A percentile compares a stretch with the other conserved stretches of the same genome.
These are phyloP conservation scores for Leishmania guyanensis DNA, from an alignment of 208 protist genomes.

Conservation along the genomic window DNA sequence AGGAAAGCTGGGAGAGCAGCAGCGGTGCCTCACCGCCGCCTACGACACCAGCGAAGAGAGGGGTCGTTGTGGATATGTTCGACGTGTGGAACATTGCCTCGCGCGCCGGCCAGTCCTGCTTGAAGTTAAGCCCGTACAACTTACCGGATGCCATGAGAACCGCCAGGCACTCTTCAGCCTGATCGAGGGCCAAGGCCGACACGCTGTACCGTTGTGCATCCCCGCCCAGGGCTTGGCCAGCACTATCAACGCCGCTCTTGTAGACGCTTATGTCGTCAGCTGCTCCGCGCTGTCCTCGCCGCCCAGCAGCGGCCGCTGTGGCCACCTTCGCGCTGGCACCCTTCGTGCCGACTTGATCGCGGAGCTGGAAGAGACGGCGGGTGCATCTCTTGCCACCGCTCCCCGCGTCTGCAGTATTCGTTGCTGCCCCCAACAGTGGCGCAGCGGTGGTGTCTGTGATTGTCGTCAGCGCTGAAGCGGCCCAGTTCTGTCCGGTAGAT, in stretches of 20 bases:
- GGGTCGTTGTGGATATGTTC: not conserved
- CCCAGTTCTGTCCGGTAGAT: not conserved
- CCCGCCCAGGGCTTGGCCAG: conserved; percentile 4
- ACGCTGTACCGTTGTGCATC: conserved; percentile 27
- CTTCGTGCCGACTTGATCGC: not conserved
- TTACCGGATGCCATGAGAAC: conserved; percentile 60
- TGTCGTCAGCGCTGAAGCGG: conserved; percentile 9
- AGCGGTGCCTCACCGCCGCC: not conserved
- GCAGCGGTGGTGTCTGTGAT: not conserved
- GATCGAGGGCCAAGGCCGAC: conserved; percentile 61
- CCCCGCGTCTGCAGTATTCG: not conserved
- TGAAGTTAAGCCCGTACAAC: conserved; percentile 68
- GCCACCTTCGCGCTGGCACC: not conserved
- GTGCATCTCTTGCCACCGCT: not conserved
- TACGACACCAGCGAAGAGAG: not conserved
- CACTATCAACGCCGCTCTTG: not conserved
- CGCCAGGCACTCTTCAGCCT: conserved; percentile 68
- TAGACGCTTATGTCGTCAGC: not conserved
- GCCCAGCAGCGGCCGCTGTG: not conserved
- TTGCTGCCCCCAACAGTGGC: not conserved
- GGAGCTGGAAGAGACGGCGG: conserved; percentile 15
- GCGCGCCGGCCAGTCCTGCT: conserved; percentile 41
- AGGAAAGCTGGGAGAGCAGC: not conserved
- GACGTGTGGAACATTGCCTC: conserved; percentile 24
- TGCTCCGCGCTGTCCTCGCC: not conserved